These are phyloP conservation scores for Botrytis squamosa DNA, from an alignment of 2,329 filamentous ascomycete species.

Conservation along the genomic window DNA sequence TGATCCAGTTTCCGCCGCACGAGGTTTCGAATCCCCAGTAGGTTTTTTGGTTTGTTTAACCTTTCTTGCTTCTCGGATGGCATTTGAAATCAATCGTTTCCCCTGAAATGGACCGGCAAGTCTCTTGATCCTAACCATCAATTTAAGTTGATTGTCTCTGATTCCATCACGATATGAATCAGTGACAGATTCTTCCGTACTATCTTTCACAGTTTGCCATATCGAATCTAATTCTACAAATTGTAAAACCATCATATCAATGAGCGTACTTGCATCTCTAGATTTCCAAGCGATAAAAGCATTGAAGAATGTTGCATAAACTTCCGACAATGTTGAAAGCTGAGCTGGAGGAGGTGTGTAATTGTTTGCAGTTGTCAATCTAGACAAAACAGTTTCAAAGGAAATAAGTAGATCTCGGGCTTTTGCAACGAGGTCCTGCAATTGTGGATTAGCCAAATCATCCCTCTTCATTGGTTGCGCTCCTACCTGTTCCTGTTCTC, in stretches of 20 bases:
- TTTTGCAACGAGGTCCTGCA: constrained; percentile 73
- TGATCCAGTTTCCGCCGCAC: constrained; percentile 48
- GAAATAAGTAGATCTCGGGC: constrained; percentile 73
- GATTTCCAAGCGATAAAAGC: constrained; percentile 84
- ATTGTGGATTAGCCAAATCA: constrained; percentile 59
- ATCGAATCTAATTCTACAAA: constrained; percentile 84
- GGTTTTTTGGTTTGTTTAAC: constrained; percentile 63
- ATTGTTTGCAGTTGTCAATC: constrained; percentile 63
- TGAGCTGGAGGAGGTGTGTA: constrained; percentile 64
- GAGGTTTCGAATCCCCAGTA: constrained; percentile 67
- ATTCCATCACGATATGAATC: constrained; percentile 79
- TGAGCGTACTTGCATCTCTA: constrained; percentile 71
- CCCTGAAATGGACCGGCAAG: constrained; percentile 70
- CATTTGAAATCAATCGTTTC: constrained; percentile 70
- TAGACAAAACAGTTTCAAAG: constrained; percentile 72
- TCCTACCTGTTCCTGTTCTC: constrained; percentile 57
- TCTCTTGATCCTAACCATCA: constrained; percentile 77
- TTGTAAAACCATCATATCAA: constrained; percentile 83
- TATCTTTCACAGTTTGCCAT: constrained; percentile 78
- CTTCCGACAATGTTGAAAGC: constrained; percentile 61
- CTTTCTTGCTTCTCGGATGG: constrained; percentile 69
- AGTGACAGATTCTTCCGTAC: constrained; percentile 69
- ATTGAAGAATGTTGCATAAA: constrained; percentile 72
- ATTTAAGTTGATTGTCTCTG: constrained; percentile 74
- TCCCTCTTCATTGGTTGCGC: constrained; percentile 48